Conservation (phyloP, 2,329 filamentous ascomycete species). For the Colletotrichum euphorbiae region DNA sequence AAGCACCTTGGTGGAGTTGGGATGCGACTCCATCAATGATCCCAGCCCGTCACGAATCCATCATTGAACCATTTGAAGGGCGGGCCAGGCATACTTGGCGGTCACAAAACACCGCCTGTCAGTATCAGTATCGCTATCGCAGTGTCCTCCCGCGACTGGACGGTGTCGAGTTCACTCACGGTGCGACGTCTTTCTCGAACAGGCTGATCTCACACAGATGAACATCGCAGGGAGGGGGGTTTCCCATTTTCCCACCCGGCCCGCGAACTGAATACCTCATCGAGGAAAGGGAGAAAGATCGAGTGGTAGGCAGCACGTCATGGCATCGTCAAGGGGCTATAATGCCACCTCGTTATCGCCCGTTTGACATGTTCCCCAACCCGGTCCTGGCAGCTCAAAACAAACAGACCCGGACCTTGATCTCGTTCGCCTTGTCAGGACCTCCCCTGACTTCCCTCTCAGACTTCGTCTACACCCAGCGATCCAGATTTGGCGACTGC, state of each 20-base stretch:
- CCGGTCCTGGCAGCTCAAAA: neutral
- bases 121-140: neutral
- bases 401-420: conserved; percentile 16
- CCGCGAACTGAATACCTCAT: neutral
- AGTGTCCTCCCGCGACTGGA: neutral
- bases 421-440: neutral
- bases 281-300: neutral
- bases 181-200: neutral
- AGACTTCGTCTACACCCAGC: conserved; percentile 14
- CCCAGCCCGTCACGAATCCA: neutral
- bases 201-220: conserved; percentile 6
- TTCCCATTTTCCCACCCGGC: too few relatives aligned
- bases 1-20: conserved; percentile 6
- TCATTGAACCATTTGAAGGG: neutral
- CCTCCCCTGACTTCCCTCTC: neutral
- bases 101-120: neutral
- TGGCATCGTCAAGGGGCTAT: conserved; percentile 27
- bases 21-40: conserved; percentile 3
- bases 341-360: conserved; percentile 26
- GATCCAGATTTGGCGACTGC: conserved; percentile 21
- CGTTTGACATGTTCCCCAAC: conserved; percentile 12
- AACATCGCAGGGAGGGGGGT: neutral
- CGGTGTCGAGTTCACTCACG: neutral
- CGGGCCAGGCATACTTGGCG: neutral
- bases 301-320: conserved; percentile 32